Percentiles rank a stretch among this genome's conserved stretches.
These are phyloP conservation scores for Scutellaria galericulata DNA, from an alignment of 257 asterid genomes.

Conservation along the genomic window DNA sequence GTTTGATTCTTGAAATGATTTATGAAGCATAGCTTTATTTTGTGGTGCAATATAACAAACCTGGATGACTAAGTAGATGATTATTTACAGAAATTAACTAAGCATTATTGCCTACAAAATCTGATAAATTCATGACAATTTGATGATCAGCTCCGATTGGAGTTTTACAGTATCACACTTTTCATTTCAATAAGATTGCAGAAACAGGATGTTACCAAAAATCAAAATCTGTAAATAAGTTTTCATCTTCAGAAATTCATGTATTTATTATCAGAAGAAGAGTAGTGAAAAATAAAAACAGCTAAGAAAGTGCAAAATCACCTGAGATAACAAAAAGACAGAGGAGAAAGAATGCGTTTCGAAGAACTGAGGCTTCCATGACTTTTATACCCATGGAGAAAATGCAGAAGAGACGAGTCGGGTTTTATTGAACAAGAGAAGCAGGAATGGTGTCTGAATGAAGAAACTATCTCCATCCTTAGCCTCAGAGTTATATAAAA, in stretches of 20 bases:
- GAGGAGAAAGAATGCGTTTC: conserved; percentile 47
- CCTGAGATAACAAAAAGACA: conserved; percentile 61
- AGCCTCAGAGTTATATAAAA: conserved; percentile 50
- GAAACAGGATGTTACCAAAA: background rate
- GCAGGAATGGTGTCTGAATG: conserved; percentile 39
- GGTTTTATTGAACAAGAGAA: conserved; percentile 30
- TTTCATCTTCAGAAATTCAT: background rate
- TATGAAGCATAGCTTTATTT: background rate
- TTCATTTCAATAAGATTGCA: background rate
- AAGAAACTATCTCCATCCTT: conserved; percentile 43
- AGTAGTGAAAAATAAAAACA: background rate
- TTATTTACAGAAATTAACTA: background rate
- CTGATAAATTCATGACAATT: background rate
- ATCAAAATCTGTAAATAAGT: background rate
- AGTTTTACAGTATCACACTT: background rate
- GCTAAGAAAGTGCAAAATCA: conserved; percentile 37
- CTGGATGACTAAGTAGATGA: background rate
- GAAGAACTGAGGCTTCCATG: conserved; percentile 46
- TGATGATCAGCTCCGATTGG: background rate
- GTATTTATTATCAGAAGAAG: background rate
- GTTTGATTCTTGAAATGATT: background rate
- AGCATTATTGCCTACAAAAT: background rate
- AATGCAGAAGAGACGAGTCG: background rate
- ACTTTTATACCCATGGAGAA: conserved; percentile 6
- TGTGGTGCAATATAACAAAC: background rate